Percentiles rank a stretch among this genome's conserved stretches.
Evolutionary conservation across 2,329 filamentous ascomycete species (phyloP).

Genomic region (Alternaria dauci): DNA sequence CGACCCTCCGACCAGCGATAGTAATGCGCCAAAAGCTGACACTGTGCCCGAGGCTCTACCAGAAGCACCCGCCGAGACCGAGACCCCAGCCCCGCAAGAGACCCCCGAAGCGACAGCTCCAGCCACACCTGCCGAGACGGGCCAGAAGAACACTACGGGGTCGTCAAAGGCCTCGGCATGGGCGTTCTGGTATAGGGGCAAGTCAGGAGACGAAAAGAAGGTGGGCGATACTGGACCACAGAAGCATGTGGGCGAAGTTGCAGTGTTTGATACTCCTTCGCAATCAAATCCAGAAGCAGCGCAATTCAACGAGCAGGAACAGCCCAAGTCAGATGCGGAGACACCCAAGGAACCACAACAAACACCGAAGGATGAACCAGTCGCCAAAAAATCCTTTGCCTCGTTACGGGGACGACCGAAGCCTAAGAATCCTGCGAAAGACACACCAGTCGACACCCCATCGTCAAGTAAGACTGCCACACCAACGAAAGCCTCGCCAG

Average conservation of each 20-base stretch:
- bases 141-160: slow-evolving; percentile 37
- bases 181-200: slow-evolving; percentile 80
- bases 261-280: slow-evolving; percentile 60
- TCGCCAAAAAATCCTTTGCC: slow-evolving; percentile 39
- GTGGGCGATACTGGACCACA: slow-evolving; percentile 65
- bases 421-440: slow-evolving; percentile 31
- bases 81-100: slow-evolving; percentile 13
- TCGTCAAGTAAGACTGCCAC: slow-evolving; percentile 50
- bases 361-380: slow-evolving; percentile 28
- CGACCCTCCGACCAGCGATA: slow-evolving; percentile 15
- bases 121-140: slow-evolving; percentile 17
- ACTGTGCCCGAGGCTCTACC: slow-evolving; percentile 13
- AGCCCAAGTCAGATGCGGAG: slow-evolving; percentile 26
- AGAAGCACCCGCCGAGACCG: neutral
- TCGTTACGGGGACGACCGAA: slow-evolving; percentile 45
- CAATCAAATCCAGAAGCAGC: slow-evolving; percentile 60
- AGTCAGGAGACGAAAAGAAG: slow-evolving; percentile 59
- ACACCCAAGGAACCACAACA: slow-evolving; percentile 28
- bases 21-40: slow-evolving; percentile 16
- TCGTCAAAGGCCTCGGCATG: slow-evolving; percentile 69
- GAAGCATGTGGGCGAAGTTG: slow-evolving; percentile 62
- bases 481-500: slow-evolving; percentile 40
- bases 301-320: slow-evolving; percentile 58
- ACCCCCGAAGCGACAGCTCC: slow-evolving; percentile 7
- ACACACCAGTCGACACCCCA: slow-evolving; percentile 27